Evolutionary conservation across 1,139 yeast species (phyloP), one percentile per base, ranked within the genome.

Genomic region (Martiniozyma asiatica): DNA sequence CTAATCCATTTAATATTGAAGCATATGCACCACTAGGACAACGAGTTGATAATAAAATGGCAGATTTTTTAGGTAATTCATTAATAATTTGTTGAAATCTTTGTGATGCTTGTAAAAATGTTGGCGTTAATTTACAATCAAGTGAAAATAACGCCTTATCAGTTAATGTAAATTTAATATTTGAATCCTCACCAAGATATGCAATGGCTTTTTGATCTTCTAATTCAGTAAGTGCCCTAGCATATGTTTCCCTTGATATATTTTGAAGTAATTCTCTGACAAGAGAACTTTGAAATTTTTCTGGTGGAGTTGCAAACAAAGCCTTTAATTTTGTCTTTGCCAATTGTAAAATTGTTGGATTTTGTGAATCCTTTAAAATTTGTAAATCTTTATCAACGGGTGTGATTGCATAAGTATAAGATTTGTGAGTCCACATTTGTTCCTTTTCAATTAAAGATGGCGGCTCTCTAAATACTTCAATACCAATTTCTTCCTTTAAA

Each of bases 11-110:
- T 22, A 78, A 45, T 11, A 78, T 47, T 8, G 70, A 54, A 1
- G 73, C 70, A 61, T 73, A 65, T 11, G 72, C 63, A 4, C 79
- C 70, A 42, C 68, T 70, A 2, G 67, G 65, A 4, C 77, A 65
- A 13, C 70, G 63, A 12, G 72, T 69, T 1, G 84, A 71, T 39
- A 79, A 42, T 2, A 75, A 48, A 15, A 76, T 45, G 0, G 78
- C 85, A 38, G 65, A 67, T 2, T 59, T 53, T 2, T 56, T 52
- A 6, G 63, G 42, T 0, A 69, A 45, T 1, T 62, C 56, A 6
- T 42, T 41, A 18, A 76, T 37, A 12, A 56, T 45, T 3, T 56
- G 57, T 27, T 58, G 59, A 40, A 75, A 69, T 9, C 42, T 42
- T 0, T 64, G 46, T 1, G 79, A 69, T 30, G 61, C 62, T 10